Conservation (phyloP, 305 asterid species). For the Rubia tinctorum region DNA sequence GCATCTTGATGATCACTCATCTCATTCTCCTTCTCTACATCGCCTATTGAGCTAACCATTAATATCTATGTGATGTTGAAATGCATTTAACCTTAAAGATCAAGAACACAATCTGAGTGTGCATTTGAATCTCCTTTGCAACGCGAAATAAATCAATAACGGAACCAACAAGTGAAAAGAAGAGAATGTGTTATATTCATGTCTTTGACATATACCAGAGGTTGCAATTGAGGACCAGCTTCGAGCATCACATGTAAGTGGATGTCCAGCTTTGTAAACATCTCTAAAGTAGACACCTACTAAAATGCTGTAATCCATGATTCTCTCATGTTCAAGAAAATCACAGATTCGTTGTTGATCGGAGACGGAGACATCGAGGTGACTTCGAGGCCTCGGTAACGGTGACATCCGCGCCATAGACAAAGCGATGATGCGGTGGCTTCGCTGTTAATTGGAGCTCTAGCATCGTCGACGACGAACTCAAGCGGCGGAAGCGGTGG, state of each 20-base stretch:
- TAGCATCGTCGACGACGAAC: too few relatives aligned
- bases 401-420: too few relatives aligned
- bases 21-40: slow-evolving; percentile 23
- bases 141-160: background rate
- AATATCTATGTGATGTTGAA: background rate
- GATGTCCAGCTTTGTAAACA: slow-evolving; percentile 56
- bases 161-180: too few relatives aligned
- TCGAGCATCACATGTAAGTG: slow-evolving; percentile 32
- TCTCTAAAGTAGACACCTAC: slow-evolving; percentile 82
- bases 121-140: slow-evolving; percentile 32
- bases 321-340: slow-evolving; percentile 90
- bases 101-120: slow-evolving; percentile 27
- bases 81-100: slow-evolving; percentile 38
- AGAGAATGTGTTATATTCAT: too few relatives aligned
- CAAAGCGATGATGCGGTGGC: too few relatives aligned
- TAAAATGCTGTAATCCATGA: slow-evolving; percentile 95
- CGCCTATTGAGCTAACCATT: slow-evolving; percentile 17
- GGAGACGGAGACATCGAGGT: too few relatives aligned
- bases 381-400: too few relatives aligned
- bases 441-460: too few relatives aligned
- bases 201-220: slow-evolving; percentile 30
- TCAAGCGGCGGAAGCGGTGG: too few relatives aligned
- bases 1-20: slow-evolving; percentile 32
- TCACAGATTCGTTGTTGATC: slow-evolving; percentile 34
- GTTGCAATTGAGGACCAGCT: slow-evolving; percentile 25